Evolutionary conservation across 345 rosid species (phyloP), one percentile per base, ranked within the genome.

Genomic region (Eutrema japonicum): DNA sequence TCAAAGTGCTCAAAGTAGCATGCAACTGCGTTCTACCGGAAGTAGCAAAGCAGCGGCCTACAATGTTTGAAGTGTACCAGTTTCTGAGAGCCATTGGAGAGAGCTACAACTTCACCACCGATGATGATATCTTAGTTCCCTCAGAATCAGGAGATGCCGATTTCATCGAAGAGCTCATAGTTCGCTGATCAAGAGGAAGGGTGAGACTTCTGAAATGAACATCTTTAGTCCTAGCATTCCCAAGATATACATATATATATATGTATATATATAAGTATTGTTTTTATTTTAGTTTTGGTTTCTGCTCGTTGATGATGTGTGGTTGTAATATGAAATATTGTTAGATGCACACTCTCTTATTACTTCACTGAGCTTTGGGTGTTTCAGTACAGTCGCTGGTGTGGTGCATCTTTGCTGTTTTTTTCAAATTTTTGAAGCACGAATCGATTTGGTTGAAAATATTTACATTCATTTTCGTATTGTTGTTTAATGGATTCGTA

Each of bases 61-160:
- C 92, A 36, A 90, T 89, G 97, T 90, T 86, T 72, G 99, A 95
- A 79, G 82, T 88, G 41, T 87, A 88, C 78, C 96, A 95, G 85
- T 72, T 90, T 62, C 80, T 95, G 6, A 80, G 96, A 73, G 89
- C 97, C 30, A 92, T 88, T 58, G 99, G 97, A 54, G 91, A 88
- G 79, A 80, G 66, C 68, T 92, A 95, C 81, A 63, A 89, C 75
- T 95, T 95, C 73, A 87, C 91, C 0, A 32, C 82, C 0, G 96
- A 89, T 0, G 94, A 92, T 59, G 96, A 95, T 58, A 70, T 89
- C 72, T 52, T 82, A 76, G 62, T 88, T 84, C 96, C 92, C 3
- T 60, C 84, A 7, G 96, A 91, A 47, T 65, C 70, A 45, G 92
- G 84, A 49, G 87, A 84, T 75, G 77, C 77, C 10, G 88, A 83